Evolutionary conservation across 2,329 filamentous ascomycete species (phyloP).

Genomic region (Fusarium torreyae): DNA sequence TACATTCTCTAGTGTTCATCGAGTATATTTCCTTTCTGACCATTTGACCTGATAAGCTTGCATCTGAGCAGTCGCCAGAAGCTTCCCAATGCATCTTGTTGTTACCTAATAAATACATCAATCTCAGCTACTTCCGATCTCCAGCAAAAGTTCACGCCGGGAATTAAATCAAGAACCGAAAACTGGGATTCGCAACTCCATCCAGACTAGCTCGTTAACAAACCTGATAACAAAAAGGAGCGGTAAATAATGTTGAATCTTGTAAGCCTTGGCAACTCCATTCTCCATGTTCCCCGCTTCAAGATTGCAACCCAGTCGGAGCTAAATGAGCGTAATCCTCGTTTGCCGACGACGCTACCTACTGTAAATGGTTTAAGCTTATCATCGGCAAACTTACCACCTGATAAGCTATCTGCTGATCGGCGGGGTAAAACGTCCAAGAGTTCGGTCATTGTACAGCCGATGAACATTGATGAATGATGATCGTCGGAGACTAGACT

Average conservation of each 20-base stretch:
- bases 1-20: too few relatives aligned
- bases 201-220: not conserved
- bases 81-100: conserved; percentile 8
- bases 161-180: conserved; percentile 1
- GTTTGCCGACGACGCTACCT: conserved; percentile 21
- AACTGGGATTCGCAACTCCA: not conserved
- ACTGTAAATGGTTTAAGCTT: conserved; percentile 38
- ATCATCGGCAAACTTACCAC: conserved; percentile 20
- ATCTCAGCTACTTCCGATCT: too few relatives aligned
- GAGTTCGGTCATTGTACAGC: not conserved
- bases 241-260: conserved; percentile 17
- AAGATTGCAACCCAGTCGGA: conserved; percentile 10
- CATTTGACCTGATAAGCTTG: too few relatives aligned
- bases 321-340: conserved; percentile 6
- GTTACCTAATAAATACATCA: not conserved
- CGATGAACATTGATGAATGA: not conserved
- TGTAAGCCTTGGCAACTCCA: conserved; percentile 26
- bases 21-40: too few relatives aligned
- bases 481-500: conserved; percentile 1
- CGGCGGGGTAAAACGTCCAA: conserved; percentile 15
- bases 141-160: not conserved
- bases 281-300: conserved; percentile 21
- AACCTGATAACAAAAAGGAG: not conserved
- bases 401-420: conserved; percentile 32
- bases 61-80: too few relatives aligned